Percentiles rank a stretch among this genome's conserved stretches.
Evolutionary conservation across 2,329 filamentous ascomycete species (phyloP).

Genomic region (Coniochaeta prunicola): DNA sequence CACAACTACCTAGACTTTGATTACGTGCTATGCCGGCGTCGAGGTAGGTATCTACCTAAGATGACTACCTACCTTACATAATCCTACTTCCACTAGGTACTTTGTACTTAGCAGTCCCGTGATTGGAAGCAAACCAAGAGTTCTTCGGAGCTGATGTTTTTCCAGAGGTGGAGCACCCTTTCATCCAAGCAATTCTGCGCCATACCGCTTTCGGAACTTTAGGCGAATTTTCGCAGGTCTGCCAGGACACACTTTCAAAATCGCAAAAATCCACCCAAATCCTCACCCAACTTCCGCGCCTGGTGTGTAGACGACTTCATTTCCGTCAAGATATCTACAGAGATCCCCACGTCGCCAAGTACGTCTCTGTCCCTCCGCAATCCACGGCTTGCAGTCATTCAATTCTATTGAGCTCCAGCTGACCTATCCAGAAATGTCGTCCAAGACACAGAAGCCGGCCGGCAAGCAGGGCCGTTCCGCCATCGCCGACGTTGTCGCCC

Average conservation of each 20-base stretch:
- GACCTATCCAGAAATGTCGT: constrained; percentile 53
- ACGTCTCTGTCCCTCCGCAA: constrained; percentile 11
- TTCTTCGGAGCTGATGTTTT: background rate
- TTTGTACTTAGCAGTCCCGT: background rate
- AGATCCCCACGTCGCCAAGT: constrained; percentile 26
- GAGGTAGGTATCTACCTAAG: too few relatives aligned
- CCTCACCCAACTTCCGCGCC: constrained; percentile 13
- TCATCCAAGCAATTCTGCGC: constrained; percentile 17
- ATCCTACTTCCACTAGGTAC: too few relatives aligned
- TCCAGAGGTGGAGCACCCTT: constrained; percentile 2
- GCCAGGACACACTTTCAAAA: constrained; percentile 2
- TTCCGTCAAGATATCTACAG: constrained; percentile 14
- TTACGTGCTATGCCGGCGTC: too few relatives aligned
- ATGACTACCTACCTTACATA: too few relatives aligned
- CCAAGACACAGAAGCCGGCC: constrained; percentile 55
- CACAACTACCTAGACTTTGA: too few relatives aligned
- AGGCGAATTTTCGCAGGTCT: background rate
- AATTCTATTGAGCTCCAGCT: constrained; percentile 12
- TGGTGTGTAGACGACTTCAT: constrained; percentile 12
- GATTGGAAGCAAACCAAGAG: background rate
- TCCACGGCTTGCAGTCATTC: constrained; percentile 1
- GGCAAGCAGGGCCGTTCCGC: constrained; percentile 77
- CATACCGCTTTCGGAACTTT: constrained; percentile 13
- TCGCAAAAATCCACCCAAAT: constrained; percentile 14
- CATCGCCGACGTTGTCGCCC: constrained; percentile 97